Conservation (phyloP, 1,284 basidiomycete genomes). For the Schizophyllum amplum region DNA sequence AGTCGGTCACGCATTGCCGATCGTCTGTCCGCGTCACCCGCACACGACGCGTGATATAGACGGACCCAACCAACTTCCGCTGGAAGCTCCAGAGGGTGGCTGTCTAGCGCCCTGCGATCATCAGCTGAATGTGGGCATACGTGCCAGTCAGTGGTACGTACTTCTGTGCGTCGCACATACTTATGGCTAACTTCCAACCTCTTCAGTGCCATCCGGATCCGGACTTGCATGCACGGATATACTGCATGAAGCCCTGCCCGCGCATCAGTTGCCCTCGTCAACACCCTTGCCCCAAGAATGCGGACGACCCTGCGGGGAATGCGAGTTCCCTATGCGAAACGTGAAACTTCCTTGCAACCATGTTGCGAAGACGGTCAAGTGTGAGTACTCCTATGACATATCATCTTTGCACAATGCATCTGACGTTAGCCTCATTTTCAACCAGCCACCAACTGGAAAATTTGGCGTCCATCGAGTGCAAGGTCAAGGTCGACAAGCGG, state of each 20-base stretch:
- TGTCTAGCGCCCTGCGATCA: constrained; percentile 50
- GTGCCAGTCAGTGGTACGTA: constrained; percentile 51
- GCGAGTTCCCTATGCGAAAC: constrained; percentile 36
- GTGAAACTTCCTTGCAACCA: constrained; percentile 63
- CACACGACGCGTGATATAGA: constrained; percentile 32
- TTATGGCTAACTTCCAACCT: not conserved
- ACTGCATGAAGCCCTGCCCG: constrained; percentile 47
- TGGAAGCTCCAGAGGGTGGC: constrained; percentile 61
- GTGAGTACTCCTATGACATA: constrained; percentile 45
- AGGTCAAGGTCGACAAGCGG: constrained; percentile 31
- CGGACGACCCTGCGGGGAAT: constrained; percentile 45
- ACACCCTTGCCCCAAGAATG: constrained; percentile 59
- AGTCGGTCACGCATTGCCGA: constrained; percentile 47
- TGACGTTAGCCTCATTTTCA: not conserved
- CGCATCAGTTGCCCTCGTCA: constrained; percentile 38
- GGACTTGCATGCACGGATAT: constrained; percentile 39
- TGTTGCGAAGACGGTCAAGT: constrained; percentile 24
- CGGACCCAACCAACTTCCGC: constrained; percentile 43
- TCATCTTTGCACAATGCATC: not conserved
- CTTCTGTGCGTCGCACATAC: not conserved
- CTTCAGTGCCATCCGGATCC: constrained; percentile 63
- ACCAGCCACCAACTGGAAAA: constrained; percentile 42
- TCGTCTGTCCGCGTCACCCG: constrained; percentile 52
- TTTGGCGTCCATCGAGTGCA: constrained; percentile 39
- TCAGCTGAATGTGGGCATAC: constrained; percentile 61